Evolutionary conservation across 2,329 filamentous ascomycete species (phyloP), one percentile per base, ranked within the genome.

Genomic region (Hypoxylon sp.): DNA sequence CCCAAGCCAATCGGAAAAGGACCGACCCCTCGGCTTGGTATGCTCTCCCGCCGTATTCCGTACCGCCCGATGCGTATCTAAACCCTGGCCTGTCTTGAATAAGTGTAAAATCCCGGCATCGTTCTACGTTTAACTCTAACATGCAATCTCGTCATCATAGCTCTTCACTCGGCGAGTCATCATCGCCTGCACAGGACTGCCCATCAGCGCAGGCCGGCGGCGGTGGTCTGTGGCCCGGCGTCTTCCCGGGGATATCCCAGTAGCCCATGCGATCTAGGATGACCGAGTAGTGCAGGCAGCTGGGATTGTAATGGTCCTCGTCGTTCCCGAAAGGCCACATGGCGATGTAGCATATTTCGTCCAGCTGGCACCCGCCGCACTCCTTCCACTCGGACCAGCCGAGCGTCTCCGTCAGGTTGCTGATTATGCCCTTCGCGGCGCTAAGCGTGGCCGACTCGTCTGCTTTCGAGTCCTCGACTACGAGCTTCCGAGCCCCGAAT

Each of bases 271-370:
- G 62, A n/a, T 47, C 58, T n/a, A 6, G 6, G 2, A 64, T 7
- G 9, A 31, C n/a, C 9, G 62, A 55, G n/a, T 42, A 51, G 47
- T 66, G 64, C 46, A 57, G 33, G 48, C 73, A 75, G 41, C 66
- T 69, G 1, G 72, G 73, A 31, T 62, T 62, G 31, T 69, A 67
- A 40, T 73, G 67, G 6, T 72, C 70, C 13, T 71, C 69, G 11
- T 58, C 58, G 11, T 62, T 62, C 11, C 75, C 75, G n/a, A 70
- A 61, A 0, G 75, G 76, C 63, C 73, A 77, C 74, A 78, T 75
- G 8, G 75, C 72, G 9, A 76, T 55, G 18, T 74, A 70, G 58
- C 76, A 78, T 21, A 76, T 52, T 59, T 76, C 73, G 42, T 72
- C 64, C 0, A 65, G 29, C 5, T 54, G 40, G 49, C 76, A 77